These are phyloP conservation scores for Hibiscus mutabilis DNA, from an alignment of 345 rosid genomes.

Conservation along the genomic window DNA sequence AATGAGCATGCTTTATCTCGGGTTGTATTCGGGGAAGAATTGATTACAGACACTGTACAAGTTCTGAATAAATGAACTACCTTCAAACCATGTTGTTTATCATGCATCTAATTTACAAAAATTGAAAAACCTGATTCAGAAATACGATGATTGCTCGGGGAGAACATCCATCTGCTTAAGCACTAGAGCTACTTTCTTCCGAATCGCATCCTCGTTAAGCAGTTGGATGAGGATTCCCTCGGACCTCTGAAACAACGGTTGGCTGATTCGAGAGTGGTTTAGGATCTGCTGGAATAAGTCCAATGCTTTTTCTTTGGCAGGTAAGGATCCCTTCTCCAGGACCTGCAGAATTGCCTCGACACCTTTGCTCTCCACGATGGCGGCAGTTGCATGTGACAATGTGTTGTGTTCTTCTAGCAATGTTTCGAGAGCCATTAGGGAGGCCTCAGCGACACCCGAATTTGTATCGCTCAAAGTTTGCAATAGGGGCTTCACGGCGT, in stretches of 20 bases:
- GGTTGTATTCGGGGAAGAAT: not conserved
- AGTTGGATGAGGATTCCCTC: conserved; percentile 45
- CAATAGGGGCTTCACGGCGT: conserved; percentile 44
- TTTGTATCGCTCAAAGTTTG: conserved; percentile 33
- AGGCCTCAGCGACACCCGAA: conserved; percentile 39
- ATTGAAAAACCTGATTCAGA: conserved; percentile 18
- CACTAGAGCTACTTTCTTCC: conserved; percentile 40
- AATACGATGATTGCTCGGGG: conserved; percentile 54
- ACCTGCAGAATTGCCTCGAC: conserved; percentile 34
- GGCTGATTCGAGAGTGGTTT: conserved; percentile 21
- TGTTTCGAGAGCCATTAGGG: conserved; percentile 44
- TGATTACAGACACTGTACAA: not conserved
- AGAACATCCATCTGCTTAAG: conserved; percentile 38
- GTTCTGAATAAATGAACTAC: not conserved
- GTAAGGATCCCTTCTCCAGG: conserved; percentile 38
- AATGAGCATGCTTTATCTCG: not conserved
- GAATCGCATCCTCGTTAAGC: conserved; percentile 32
- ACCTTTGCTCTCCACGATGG: conserved; percentile 37
- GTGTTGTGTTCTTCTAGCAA: conserved; percentile 32
- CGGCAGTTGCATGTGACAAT: conserved; percentile 31
- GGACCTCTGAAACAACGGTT: conserved; percentile 19
- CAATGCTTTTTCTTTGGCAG: conserved; percentile 41
- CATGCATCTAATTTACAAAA: not conserved
- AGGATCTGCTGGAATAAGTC: conserved; percentile 39
- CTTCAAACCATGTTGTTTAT: not conserved